Percentiles rank a stretch among this genome's conserved stretches.
These are phyloP conservation scores for Colletotrichum cereale DNA, from an alignment of 2,329 filamentous ascomycete species.

Conservation along the genomic window DNA sequence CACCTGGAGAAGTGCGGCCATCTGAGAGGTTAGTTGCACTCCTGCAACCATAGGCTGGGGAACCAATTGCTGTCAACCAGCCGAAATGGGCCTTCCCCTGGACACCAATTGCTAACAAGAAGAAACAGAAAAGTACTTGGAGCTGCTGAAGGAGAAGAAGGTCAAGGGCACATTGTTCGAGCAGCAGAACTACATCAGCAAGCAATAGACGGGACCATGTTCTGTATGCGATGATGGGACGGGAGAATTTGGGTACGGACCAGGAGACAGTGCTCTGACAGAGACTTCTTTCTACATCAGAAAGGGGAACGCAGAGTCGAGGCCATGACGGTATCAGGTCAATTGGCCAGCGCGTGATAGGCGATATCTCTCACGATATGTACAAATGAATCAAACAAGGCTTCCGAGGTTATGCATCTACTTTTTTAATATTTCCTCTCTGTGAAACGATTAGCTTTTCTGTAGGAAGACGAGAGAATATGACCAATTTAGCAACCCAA, in stretches of 20 bases:
- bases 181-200: conserved; percentile 80
- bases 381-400: conserved; percentile 40
- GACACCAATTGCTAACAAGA: conserved; percentile 18
- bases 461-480: rapidly evolving
- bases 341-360: conserved; percentile 34
- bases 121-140: conserved; percentile 78
- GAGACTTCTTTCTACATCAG: conserved; percentile 17
- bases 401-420: conserved; percentile 36
- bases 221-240: conserved; percentile 39
- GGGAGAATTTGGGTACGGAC: neutral
- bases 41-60: neutral
- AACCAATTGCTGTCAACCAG: neutral
- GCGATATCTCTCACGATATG: conserved; percentile 36
- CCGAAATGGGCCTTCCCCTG: conserved; percentile 1
- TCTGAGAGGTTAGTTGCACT: conserved; percentile 77
- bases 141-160: conserved; percentile 81
- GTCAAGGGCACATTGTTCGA: conserved; percentile 84
- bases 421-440: neutral
- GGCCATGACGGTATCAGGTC: conserved; percentile 27
- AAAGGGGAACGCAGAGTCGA: conserved; percentile 15
- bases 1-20: conserved; percentile 89
- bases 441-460: neutral
- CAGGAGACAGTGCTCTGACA: conserved; percentile 24
- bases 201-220: conserved; percentile 51
- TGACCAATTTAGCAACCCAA: neutral